phyloP scores from a whole-genome alignment of 345 rosid species.

The Pugionium dolabratum region DNA sequence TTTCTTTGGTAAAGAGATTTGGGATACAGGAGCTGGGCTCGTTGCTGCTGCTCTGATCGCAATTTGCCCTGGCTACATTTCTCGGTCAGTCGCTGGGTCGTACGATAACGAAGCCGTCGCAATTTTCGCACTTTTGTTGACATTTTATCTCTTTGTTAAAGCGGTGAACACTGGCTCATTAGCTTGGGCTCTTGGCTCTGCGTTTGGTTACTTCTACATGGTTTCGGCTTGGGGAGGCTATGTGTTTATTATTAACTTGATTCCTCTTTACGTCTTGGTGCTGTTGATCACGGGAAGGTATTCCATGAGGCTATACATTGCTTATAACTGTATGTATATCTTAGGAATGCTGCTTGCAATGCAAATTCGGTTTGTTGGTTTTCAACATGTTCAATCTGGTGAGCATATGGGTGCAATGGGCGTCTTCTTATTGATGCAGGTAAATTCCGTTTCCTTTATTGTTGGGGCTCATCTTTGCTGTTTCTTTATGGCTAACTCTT shows the following conservation, averaged over 20 bases:
- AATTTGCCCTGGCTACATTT: slow-evolving; percentile 95
- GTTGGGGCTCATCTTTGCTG: background rate
- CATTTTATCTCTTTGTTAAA: slow-evolving; percentile 86
- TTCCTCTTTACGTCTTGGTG: slow-evolving; percentile 96
- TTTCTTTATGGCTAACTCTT: background rate
- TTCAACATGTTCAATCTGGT: slow-evolving; percentile 98
- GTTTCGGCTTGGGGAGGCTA: slow-evolving; percentile 99
- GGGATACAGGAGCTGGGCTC: slow-evolving; percentile 96
- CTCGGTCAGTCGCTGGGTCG: slow-evolving; percentile 93
- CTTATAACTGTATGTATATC: slow-evolving; percentile 88
- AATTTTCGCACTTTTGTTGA: slow-evolving; percentile 81
- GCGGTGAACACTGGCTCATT: slow-evolving; percentile 92
- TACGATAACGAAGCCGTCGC: slow-evolving; percentile 97
- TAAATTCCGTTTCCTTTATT: slow-evolving; percentile 10
- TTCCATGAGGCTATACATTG: slow-evolving; percentile 88
- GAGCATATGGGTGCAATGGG: slow-evolving; percentile 99
- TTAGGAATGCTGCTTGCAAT: slow-evolving; percentile 97
- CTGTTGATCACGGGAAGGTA: slow-evolving; percentile 89
- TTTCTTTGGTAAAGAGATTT: slow-evolving; percentile 94
- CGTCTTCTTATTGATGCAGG: slow-evolving; percentile 96
- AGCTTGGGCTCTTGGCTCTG: slow-evolving; percentile 90
- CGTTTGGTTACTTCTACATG: slow-evolving; percentile 96
- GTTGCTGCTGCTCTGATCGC: slow-evolving; percentile 92
- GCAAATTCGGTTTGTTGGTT: slow-evolving; percentile 98
- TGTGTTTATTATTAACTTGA: slow-evolving; percentile 90